These are phyloP conservation scores for Oryza meridionalis DNA, from an alignment of 176 grass and related monocot genomes.

Conservation along the genomic window DNA sequence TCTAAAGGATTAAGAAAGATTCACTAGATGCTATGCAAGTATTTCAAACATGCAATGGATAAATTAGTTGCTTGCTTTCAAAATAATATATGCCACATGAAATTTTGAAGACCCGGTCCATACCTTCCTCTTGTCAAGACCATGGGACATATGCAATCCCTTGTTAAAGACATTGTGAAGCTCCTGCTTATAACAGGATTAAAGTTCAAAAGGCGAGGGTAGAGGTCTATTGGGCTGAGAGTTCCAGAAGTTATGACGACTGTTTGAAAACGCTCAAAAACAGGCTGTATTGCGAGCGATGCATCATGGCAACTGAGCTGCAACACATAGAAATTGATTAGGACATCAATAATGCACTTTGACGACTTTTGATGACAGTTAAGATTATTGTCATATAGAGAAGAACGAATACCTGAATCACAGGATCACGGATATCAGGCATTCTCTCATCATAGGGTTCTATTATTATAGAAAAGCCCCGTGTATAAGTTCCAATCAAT, in stretches of 20 bases:
- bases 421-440: constrained; percentile 86
- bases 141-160: constrained; percentile 99
- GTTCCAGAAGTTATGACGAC: constrained; percentile 96
- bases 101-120: background rate
- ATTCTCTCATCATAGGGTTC: constrained; percentile 95
- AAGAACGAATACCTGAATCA: constrained; percentile 64
- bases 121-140: constrained; percentile 98
- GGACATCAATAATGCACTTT: background rate
- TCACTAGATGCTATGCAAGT: background rate
- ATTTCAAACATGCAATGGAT: background rate
- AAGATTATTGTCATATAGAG: constrained; percentile 18
- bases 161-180: constrained; percentile 96
- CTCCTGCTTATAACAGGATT: constrained; percentile 96
- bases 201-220: constrained; percentile 92
- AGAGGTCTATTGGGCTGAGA: constrained; percentile 92
- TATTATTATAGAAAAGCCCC: constrained; percentile 94
- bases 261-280: constrained; percentile 92
- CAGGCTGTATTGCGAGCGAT: constrained; percentile 92
- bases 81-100: constrained; percentile 16
- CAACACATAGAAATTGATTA: constrained; percentile 44
- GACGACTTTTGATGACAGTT: background rate
- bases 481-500: constrained; percentile 81
- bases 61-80: background rate
- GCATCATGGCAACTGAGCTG: constrained; percentile 99
- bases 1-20: background rate